phyloP scores from a whole-genome alignment of 305 asterid species.

The Nicotiana rustica region DNA sequence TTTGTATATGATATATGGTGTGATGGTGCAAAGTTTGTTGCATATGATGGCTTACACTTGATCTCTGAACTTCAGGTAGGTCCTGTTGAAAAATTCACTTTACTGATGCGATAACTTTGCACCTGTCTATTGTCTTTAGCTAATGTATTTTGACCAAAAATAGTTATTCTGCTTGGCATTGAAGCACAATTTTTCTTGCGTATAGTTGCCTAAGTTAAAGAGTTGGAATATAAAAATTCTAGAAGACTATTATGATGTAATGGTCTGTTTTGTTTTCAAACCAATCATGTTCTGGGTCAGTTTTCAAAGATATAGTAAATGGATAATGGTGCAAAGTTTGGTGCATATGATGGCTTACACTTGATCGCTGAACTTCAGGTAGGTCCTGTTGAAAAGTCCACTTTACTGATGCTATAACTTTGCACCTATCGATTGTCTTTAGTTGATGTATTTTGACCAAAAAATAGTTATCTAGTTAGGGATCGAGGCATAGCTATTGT shows the following conservation, averaged over 20 bases:
- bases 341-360: slow-evolving; percentile 89
- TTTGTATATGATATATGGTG: not conserved
- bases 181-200: not conserved
- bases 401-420: slow-evolving; percentile 68
- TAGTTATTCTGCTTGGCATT: not conserved
- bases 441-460: not conserved
- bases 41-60: slow-evolving; percentile 95
- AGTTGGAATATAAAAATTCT: slow-evolving; percentile 11
- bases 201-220: not conserved
- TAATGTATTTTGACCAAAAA: not conserved
- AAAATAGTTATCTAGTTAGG: not conserved
- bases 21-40: slow-evolving; percentile 54
- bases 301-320: not conserved
- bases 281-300: not conserved
- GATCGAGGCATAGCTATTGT: not conserved
- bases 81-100: slow-evolving; percentile 59
- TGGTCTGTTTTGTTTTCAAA: not conserved
- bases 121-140: slow-evolving; percentile 31
- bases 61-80: slow-evolving; percentile 93
- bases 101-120: slow-evolving; percentile 72
- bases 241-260: not conserved
- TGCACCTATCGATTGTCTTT: slow-evolving; percentile 38
- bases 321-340: slow-evolving; percentile 51
- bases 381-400: slow-evolving; percentile 67
- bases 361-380: slow-evolving; percentile 94